Conservation (phyloP, 495 filamentous ascomycete genomes). For the Polyplosphaeria fusca region DNA sequence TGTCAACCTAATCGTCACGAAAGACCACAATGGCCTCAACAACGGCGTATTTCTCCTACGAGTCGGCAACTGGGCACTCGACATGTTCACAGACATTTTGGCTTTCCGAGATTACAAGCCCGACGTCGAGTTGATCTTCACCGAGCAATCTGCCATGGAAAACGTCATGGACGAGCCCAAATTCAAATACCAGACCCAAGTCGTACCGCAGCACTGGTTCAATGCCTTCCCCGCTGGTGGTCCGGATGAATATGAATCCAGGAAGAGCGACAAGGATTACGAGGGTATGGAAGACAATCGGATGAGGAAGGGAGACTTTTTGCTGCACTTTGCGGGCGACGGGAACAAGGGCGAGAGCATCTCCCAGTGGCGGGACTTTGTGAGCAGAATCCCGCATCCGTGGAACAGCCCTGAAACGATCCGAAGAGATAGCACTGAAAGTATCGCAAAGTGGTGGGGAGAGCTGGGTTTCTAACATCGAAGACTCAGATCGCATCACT, state of each 20-base stretch:
- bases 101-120: constrained; percentile 47
- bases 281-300: background rate
- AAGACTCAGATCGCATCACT: too few species aligned
- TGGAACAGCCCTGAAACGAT: background rate
- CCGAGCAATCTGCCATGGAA: constrained; percentile 43
- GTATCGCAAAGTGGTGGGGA: background rate
- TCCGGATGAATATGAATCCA: background rate
- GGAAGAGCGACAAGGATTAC: background rate
- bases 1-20: constrained; percentile 48
- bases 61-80: constrained; percentile 49
- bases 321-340: background rate
- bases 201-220: constrained; percentile 44
- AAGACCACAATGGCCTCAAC: constrained; percentile 57
- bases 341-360: background rate
- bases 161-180: constrained; percentile 31
- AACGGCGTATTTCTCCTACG: constrained; percentile 54
- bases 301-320: background rate
- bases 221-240: constrained; percentile 40
- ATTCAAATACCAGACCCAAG: constrained; percentile 20
- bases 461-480: background rate
- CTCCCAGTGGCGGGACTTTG: background rate
- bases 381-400: background rate
- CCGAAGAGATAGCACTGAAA: background rate
- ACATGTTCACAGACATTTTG: constrained; percentile 48
- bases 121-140: constrained; percentile 39